These are phyloP conservation scores for Trametes villosa DNA, from an alignment of 768 basidiomycete genomes.

Conservation along the genomic window DNA sequence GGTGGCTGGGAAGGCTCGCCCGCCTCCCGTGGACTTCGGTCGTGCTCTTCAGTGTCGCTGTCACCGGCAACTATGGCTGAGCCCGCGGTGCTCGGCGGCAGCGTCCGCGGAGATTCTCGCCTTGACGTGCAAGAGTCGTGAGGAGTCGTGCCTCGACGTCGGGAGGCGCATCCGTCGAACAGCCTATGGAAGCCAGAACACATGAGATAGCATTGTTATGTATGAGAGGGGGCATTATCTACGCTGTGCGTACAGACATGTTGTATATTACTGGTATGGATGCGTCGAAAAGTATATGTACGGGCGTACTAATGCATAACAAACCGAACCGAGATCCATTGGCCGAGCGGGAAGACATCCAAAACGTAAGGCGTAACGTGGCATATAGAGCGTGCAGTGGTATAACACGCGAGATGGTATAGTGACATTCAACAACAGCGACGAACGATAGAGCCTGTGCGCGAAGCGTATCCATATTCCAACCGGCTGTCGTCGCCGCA, in stretches of 20 bases:
- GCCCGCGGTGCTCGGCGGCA: neutral
- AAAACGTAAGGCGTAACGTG: neutral
- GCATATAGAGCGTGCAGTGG: constrained; percentile 8
- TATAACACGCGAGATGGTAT: constrained; percentile 22
- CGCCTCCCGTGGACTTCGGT: neutral
- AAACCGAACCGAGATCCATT: neutral
- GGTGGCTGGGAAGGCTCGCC: neutral
- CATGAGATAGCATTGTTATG: neutral
- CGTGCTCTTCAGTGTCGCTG: neutral
- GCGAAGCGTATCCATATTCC: neutral
- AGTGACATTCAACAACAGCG: constrained; percentile 11
- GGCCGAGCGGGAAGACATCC: neutral
- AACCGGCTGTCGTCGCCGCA: constrained; percentile 1
- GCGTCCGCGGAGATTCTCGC: constrained; percentile 10
- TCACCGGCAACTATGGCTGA: neutral
- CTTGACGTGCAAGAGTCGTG: no score
- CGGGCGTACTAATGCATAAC: constrained; percentile 19
- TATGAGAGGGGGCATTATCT: constrained; percentile 13
- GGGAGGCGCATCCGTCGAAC: neutral
- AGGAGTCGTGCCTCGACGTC: neutral
- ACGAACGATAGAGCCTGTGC: neutral
- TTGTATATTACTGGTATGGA: constrained; percentile 23
- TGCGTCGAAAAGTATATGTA: constrained; percentile 12
- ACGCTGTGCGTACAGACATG: constrained; percentile 8
- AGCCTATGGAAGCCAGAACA: neutral